Evolutionary conservation across 2,329 filamentous ascomycete species (phyloP).

Genomic region (Penicillium sp.): DNA sequence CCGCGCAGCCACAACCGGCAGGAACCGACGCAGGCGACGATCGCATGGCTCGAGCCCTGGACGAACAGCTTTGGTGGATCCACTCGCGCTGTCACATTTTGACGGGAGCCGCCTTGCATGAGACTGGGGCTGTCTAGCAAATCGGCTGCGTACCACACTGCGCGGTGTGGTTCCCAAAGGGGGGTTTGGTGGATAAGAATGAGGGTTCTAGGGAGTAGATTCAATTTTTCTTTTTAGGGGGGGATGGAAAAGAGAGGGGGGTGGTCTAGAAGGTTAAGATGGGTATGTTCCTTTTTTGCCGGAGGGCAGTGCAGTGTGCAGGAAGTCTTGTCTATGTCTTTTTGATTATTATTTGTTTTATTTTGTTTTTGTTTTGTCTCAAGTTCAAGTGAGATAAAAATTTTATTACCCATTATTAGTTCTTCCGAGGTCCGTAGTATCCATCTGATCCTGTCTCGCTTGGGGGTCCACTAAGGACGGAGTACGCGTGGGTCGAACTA

Average conservation of each 20-base stretch:
- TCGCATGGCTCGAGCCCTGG: conserved; percentile 19
- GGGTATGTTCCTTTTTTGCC: neutral
- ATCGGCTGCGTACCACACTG: conserved; percentile 19
- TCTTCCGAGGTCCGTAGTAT: neutral
- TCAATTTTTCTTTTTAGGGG: neutral
- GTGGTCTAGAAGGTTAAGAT: neutral
- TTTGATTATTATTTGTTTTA: neutral
- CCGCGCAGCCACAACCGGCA: conserved; percentile 25
- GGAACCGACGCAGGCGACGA: conserved; percentile 23
- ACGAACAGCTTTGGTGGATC: conserved; percentile 16
- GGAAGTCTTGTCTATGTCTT: neutral
- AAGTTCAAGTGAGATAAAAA: neutral
- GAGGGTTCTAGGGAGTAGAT: neutral
- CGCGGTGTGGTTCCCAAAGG: neutral
- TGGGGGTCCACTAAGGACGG: neutral
- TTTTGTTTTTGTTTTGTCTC: neutral
- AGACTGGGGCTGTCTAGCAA: conserved; percentile 14
- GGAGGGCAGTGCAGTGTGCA: neutral
- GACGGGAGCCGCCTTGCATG: conserved; percentile 23
- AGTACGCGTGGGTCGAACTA: neutral
- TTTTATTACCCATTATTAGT: neutral
- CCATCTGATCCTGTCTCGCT: neutral
- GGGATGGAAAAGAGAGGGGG: neutral
- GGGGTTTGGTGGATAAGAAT: neutral
- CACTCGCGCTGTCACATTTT: conserved; percentile 24